Conservation (phyloP, 108 stramenopile species). For the Pseudonitzschia pungens region DNA sequence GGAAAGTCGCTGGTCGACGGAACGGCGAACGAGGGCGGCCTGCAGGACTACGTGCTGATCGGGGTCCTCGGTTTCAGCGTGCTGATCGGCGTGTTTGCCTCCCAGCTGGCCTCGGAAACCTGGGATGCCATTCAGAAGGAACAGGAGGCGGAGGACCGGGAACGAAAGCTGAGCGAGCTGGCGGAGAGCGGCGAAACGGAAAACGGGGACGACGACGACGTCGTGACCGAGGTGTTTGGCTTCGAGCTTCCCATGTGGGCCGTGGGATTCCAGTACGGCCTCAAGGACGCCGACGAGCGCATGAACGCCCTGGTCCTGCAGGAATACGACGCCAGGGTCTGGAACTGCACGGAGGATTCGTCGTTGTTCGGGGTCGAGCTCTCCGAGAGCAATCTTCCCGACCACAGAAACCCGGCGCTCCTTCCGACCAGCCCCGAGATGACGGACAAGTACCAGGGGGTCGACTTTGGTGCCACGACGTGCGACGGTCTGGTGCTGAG, state of each 20-base stretch:
- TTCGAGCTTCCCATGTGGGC: constrained; percentile 59
- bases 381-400: constrained; percentile 24
- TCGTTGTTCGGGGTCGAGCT: constrained; percentile 1
- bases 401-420: constrained; percentile 49
- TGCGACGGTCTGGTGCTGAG: constrained; percentile 72
- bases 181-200: constrained; percentile 22
- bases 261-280: constrained; percentile 65
- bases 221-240: constrained; percentile 63
- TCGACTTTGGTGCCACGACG: constrained; percentile 55
- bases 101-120: constrained; percentile 81
- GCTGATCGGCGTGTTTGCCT: constrained; percentile 84
- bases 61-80: constrained; percentile 74
- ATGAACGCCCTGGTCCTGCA: constrained; percentile 54
- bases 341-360: constrained; percentile 64
- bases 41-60: constrained; percentile 68
- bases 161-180: constrained; percentile 24
- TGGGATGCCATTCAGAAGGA: constrained; percentile 80
- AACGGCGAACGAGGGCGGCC: constrained; percentile 32
- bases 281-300: constrained; percentile 55
- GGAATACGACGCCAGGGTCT: constrained; percentile 65
- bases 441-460: constrained; percentile 48
- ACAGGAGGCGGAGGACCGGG: constrained; percentile 58
- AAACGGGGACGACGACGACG: constrained; percentile 42
- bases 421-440: constrained; percentile 58
- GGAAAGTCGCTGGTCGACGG: constrained; percentile 80